Evolutionary conservation across 768 basidiomycete species (phyloP).

Genomic region (Suillus discolor): DNA sequence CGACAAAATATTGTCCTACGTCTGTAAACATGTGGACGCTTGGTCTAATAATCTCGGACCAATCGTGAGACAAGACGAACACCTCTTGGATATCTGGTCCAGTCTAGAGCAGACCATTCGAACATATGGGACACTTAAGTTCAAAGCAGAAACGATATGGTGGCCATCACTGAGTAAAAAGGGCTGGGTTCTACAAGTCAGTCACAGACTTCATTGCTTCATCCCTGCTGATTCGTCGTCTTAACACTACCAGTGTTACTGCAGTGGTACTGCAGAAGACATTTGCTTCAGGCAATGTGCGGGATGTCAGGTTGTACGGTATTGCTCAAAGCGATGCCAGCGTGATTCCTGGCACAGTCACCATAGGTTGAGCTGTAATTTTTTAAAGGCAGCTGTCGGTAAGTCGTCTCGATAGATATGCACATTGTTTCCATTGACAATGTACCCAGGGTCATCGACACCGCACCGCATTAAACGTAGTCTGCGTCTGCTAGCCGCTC

Average conservation of each 20-base stretch:
- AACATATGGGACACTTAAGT: background rate
- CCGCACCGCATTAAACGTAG: too few species aligned
- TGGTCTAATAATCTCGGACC: background rate
- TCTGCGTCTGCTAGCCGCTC: too few species aligned
- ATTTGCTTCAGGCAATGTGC: background rate
- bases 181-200: background rate
- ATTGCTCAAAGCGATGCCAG: slow-evolving; percentile 1
- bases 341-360: slow-evolving; percentile 2
- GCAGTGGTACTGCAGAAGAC: background rate
- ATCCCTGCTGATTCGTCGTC: background rate
- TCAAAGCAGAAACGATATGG: background rate
- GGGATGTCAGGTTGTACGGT: background rate
- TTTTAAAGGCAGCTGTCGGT: too few species aligned
- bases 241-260: background rate
- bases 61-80: background rate
- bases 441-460: too few species aligned
- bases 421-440: too few species aligned
- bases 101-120: background rate
- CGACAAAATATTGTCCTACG: slow-evolving; percentile 1
- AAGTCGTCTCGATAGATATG: too few species aligned
- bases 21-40: background rate
- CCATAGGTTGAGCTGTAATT: background rate
- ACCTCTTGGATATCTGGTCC: background rate
- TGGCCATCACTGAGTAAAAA: background rate
- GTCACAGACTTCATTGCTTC: background rate